Evolutionary conservation across 2,329 filamentous ascomycete genomes (phyloP).

Genomic region (Sporothrix variecibatus): DNA sequence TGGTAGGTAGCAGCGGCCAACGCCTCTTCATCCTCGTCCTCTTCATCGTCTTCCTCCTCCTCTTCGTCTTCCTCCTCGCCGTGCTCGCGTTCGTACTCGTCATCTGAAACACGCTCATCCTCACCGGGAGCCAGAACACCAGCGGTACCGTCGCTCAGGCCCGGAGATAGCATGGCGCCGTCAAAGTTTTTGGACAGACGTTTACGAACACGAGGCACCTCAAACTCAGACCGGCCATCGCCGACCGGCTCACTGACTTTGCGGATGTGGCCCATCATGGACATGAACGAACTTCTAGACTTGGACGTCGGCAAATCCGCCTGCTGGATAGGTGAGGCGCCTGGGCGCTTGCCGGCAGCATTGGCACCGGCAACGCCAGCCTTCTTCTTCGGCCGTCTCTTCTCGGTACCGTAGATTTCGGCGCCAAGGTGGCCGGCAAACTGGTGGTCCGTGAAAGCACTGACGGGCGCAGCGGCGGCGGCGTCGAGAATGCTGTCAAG

Average conservation of each 20-base stretch:
- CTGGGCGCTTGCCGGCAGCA: background rate
- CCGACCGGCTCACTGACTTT: constrained; percentile 30
- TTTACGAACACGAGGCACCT: constrained; percentile 27
- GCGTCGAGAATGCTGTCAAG: constrained; percentile 91
- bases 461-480: constrained; percentile 82
- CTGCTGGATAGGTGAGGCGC: background rate
- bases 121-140: constrained; percentile 31
- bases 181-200: constrained; percentile 29
- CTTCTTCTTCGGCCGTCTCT: constrained; percentile 48
- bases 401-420: constrained; percentile 70
- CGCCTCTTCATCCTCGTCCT: constrained; percentile 48
- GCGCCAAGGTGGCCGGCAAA: constrained; percentile 74
- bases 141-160: constrained; percentile 5
- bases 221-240: constrained; percentile 28
- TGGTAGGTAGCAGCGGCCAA: constrained; percentile 56
- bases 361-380: background rate
- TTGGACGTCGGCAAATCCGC: background rate
- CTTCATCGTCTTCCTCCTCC: constrained; percentile 43
- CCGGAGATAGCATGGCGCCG: constrained; percentile 14
- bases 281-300: constrained; percentile 50
- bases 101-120: constrained; percentile 38
- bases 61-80: constrained; percentile 51
- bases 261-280: constrained; percentile 47
- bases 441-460: constrained; percentile 86
- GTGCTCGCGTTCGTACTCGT: constrained; percentile 36